Percentiles rank a stretch among this genome's conserved stretches.
Evolutionary conservation across 2,329 filamentous ascomycete species (phyloP).

Genomic region (Fonsecaea monophora): DNA sequence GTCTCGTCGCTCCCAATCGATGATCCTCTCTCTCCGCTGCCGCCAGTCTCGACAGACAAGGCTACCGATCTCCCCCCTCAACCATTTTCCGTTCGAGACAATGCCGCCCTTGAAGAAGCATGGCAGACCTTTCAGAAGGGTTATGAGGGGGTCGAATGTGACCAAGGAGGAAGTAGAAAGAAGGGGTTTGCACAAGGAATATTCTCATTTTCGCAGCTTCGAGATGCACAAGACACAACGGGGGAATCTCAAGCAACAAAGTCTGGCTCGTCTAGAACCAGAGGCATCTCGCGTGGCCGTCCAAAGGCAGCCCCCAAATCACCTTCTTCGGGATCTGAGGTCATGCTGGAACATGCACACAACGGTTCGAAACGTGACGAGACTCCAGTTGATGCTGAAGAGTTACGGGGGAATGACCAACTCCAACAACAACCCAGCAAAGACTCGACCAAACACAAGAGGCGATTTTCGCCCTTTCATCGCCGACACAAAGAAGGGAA

Average conservation of each 20-base stretch:
- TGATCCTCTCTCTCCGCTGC: conserved; percentile 78
- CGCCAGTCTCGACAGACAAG: conserved; percentile 57
- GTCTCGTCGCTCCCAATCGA: conserved; percentile 82
- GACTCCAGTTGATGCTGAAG: conserved; percentile 36
- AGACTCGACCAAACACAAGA: conserved; percentile 40
- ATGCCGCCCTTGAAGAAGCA: conserved; percentile 76
- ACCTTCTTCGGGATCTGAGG: conserved; percentile 23
- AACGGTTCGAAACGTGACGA: conserved; percentile 1
- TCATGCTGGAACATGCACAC: conserved; percentile 31
- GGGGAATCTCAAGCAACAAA: conserved; percentile 12
- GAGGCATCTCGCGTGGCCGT: conserved; percentile 2
- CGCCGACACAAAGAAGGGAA: conserved; percentile 43
- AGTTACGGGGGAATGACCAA: conserved; percentile 29
- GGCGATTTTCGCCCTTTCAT: conserved; percentile 45
- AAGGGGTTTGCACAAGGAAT: conserved; percentile 30
- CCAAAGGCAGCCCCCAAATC: background rate
- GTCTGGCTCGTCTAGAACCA: conserved; percentile 9
- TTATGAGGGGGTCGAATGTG: conserved; percentile 13
- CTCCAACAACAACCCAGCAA: conserved; percentile 30
- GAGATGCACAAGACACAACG: conserved; percentile 14
- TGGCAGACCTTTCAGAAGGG: conserved; percentile 67
- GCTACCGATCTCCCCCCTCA: conserved; percentile 67
- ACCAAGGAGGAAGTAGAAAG: conserved; percentile 22
- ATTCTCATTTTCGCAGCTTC: conserved; percentile 38
- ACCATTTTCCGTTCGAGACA: conserved; percentile 81